Percentiles rank a stretch among this genome's conserved stretches.
Conservation (phyloP, 257 asterid species). For the Paulownia fortunei region DNA sequence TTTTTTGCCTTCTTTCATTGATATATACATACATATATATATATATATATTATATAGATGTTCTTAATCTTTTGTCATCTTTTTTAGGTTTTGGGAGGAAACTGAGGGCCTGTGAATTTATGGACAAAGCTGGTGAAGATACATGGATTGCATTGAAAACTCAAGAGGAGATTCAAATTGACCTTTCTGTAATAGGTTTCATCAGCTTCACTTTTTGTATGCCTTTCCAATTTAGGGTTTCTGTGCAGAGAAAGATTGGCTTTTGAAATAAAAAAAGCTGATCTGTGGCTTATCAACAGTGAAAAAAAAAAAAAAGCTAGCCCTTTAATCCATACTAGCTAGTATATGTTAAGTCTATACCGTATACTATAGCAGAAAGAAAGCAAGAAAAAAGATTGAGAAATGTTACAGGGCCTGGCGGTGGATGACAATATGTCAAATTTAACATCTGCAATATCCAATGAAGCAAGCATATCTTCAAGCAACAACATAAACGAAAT, state of each 20-base stretch:
- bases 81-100: slow-evolving; percentile 36
- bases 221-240: slow-evolving; percentile 48
- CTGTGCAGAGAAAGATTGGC: slow-evolving; percentile 21
- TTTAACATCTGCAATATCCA: slow-evolving; percentile 69
- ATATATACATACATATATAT: neutral
- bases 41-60: neutral
- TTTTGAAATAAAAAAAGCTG: slow-evolving; percentile 8
- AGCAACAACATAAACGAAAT: slow-evolving; percentile 50
- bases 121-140: slow-evolving; percentile 15
- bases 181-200: slow-evolving; percentile 42
- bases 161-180: slow-evolving; percentile 28
- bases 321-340: neutral
- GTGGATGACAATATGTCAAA: slow-evolving; percentile 66
- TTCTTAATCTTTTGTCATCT: slow-evolving; percentile 9
- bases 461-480: slow-evolving; percentile 70
- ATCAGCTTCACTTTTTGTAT: slow-evolving; percentile 39
- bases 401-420: slow-evolving; percentile 43
- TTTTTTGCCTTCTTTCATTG: slow-evolving; percentile 36
- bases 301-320: neutral
- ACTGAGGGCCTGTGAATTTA: neutral
- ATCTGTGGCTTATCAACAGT: neutral
- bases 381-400: neutral
- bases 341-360: too few relatives aligned
- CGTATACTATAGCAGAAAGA: neutral
- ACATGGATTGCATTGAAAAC: slow-evolving; percentile 16